Percentiles rank a stretch among this genome's conserved stretches.
These are phyloP conservation scores for Daldinia decipiens DNA, from an alignment of 495 filamentous ascomycete species.

Conservation along the genomic window DNA sequence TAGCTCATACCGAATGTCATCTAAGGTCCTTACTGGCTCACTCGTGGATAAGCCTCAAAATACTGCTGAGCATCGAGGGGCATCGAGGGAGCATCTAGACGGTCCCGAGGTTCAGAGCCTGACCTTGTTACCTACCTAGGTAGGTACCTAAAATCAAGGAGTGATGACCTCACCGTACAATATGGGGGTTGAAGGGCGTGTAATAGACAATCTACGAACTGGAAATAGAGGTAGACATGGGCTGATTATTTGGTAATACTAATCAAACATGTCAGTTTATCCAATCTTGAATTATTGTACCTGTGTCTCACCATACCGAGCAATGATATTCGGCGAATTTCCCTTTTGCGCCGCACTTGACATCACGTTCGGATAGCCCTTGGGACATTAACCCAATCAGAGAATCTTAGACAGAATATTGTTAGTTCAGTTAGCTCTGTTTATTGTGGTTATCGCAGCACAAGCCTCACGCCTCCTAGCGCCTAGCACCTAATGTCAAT, in stretches of 20 bases:
- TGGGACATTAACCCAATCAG: slow-evolving; percentile 21
- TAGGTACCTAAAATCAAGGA: background rate
- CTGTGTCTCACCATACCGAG: slow-evolving; percentile 28
- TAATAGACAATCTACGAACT: background rate
- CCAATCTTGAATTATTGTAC: slow-evolving; percentile 17
- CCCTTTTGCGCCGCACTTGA: background rate
- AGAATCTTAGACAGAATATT: background rate
- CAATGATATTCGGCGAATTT: slow-evolving; percentile 28
- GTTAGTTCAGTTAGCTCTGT: background rate
- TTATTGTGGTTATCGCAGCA: background rate
- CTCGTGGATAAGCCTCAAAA: no score
- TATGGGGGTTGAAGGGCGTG: background rate
- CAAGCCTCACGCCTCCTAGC: background rate
- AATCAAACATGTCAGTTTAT: background rate
- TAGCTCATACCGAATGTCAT: slow-evolving; percentile 11
- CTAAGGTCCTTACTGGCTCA: background rate
- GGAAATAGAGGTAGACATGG: slow-evolving; percentile 2
- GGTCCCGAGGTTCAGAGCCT: background rate
- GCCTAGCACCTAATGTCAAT: background rate
- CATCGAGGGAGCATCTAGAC: background rate
- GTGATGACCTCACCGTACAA: background rate
- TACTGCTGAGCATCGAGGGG: background rate
- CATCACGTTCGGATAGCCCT: slow-evolving; percentile 15
- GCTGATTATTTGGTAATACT: slow-evolving; percentile 9
- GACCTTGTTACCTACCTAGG: background rate